phyloP scores from a whole-genome alignment of 1,284 basidiomycete genomes.

The Agroathelia rolfsii region DNA sequence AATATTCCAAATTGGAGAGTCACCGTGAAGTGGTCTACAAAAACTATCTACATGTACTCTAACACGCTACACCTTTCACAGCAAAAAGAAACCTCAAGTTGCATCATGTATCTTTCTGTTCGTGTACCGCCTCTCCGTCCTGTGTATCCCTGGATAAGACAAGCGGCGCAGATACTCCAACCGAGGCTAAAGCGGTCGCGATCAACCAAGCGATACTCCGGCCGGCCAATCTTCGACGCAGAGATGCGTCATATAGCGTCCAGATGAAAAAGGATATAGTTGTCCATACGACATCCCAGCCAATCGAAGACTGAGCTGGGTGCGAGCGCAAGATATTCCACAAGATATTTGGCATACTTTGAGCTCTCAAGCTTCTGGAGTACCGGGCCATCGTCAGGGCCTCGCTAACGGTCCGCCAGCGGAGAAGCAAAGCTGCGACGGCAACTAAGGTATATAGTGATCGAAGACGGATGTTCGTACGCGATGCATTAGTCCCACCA shows the following conservation, averaged over 20 bases:
- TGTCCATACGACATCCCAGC: constrained; percentile 60
- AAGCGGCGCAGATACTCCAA: constrained; percentile 1
- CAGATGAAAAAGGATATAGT: constrained; percentile 30
- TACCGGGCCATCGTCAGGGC: constrained; percentile 7
- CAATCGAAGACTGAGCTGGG: constrained; percentile 58
- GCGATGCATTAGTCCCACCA: constrained; percentile 3
- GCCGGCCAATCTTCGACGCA: neutral
- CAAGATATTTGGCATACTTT: constrained; percentile 13
- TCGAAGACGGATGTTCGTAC: constrained; percentile 14
- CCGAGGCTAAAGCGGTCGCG: neutral
- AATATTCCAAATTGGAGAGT: too few relatives aligned
- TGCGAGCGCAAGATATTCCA: constrained; percentile 37
- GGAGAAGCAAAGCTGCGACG: constrained; percentile 27
- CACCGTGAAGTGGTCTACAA: too few relatives aligned
- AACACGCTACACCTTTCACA: too few relatives aligned
- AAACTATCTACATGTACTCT: too few relatives aligned
- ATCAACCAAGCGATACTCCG: neutral
- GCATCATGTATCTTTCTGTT: too few relatives aligned
- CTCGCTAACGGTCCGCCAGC: constrained; percentile 24
- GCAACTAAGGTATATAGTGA: constrained; percentile 32
- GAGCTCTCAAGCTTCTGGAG: constrained; percentile 12
- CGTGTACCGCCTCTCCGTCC: too few relatives aligned
- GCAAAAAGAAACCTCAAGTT: too few relatives aligned
- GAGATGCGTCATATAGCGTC: too few relatives aligned
- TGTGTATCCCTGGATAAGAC: too few relatives aligned